phyloP scores from a whole-genome alignment of 106 monocot species.

The Xerophyta viscosa region DNA sequence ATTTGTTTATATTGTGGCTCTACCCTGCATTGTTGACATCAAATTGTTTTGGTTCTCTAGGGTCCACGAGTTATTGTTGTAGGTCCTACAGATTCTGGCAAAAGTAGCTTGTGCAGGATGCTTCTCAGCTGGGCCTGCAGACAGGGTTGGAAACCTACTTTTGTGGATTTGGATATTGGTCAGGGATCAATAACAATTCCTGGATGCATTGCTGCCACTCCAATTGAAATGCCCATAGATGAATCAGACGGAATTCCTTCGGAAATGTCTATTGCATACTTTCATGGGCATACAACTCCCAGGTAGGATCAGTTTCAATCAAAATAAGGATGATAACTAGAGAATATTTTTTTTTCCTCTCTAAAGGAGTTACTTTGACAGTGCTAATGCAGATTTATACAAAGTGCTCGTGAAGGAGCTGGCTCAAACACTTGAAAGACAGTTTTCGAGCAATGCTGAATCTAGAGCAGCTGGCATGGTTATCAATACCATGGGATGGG shows the following conservation, averaged over 20 bases:
- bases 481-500: slow-evolving; percentile 99
- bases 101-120: slow-evolving; percentile 96
- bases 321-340: no score
- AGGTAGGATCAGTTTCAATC: no score
- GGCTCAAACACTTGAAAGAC: slow-evolving; percentile 75
- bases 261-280: slow-evolving; percentile 92
- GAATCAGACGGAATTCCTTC: slow-evolving; percentile 88
- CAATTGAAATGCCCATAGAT: slow-evolving; percentile 97
- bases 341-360: no score
- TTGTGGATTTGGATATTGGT: slow-evolving; percentile 97
- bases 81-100: slow-evolving; percentile 98
- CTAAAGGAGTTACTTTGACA: slow-evolving; percentile 22
- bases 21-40: background rate
- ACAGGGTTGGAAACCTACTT: slow-evolving; percentile 93
- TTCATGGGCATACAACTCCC: slow-evolving; percentile 86
- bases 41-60: slow-evolving; percentile 21
- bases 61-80: slow-evolving; percentile 98
- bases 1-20: background rate
- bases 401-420: slow-evolving; percentile 87
- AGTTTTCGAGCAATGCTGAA: slow-evolving; percentile 83
- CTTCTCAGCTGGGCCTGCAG: slow-evolving; percentile 96
- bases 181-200: slow-evolving; percentile 96
- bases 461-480: slow-evolving; percentile 98
- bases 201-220: slow-evolving; percentile 93
- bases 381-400: slow-evolving; percentile 83